A percentile compares a stretch with the other conserved stretches of the same genome.
Evolutionary conservation across 1,139 yeast species (phyloP).

Genomic region (Petasospora fabianii): DNA sequence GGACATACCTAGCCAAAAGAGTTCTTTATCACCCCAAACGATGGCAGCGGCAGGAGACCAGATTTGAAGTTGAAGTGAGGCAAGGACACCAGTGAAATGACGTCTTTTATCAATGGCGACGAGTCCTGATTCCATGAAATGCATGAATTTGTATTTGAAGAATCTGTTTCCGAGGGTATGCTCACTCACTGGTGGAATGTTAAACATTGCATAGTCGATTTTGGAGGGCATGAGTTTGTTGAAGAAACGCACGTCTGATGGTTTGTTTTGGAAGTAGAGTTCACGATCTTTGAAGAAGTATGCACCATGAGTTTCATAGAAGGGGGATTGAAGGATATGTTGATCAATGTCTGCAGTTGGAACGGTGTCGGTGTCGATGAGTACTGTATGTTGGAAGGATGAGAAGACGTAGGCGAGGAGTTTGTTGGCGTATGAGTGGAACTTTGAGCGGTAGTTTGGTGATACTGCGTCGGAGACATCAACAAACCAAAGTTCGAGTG

Average conservation of each 20-base stretch:
- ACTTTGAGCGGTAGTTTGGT: slow-evolving; percentile 28
- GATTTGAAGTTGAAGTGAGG: slow-evolving; percentile 37
- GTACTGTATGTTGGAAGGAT: slow-evolving; percentile 44
- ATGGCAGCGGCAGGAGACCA: slow-evolving; percentile 22
- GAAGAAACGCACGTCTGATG: slow-evolving; percentile 35
- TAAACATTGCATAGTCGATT: slow-evolving; percentile 31
- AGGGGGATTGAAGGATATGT: slow-evolving; percentile 34
- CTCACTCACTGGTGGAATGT: slow-evolving; percentile 36
- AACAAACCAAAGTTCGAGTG: slow-evolving; percentile 47
- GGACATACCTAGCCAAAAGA: slow-evolving; percentile 47
- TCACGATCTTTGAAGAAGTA: slow-evolving; percentile 44
- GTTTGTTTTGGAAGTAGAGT: slow-evolving; percentile 29
- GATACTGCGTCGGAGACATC: slow-evolving; percentile 33
- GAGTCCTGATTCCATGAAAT: slow-evolving; percentile 50
- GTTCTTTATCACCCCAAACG: slow-evolving; percentile 54
- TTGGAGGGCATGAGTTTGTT: slow-evolving; percentile 32
- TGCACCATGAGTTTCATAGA: slow-evolving; percentile 37
- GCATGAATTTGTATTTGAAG: slow-evolving; percentile 44
- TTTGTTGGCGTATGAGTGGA: slow-evolving; percentile 43
- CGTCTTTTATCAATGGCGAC: slow-evolving; percentile 41
- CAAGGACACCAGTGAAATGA: slow-evolving; percentile 42
- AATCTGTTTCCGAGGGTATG: slow-evolving; percentile 35
- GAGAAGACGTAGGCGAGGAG: slow-evolving; percentile 45
- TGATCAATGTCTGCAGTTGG: slow-evolving; percentile 34
- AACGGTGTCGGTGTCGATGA: slow-evolving; percentile 51